Evolutionary conservation across 495 filamentous ascomycete genomes (phyloP).

Genomic region (Chaetomium cochliodes): DNA sequence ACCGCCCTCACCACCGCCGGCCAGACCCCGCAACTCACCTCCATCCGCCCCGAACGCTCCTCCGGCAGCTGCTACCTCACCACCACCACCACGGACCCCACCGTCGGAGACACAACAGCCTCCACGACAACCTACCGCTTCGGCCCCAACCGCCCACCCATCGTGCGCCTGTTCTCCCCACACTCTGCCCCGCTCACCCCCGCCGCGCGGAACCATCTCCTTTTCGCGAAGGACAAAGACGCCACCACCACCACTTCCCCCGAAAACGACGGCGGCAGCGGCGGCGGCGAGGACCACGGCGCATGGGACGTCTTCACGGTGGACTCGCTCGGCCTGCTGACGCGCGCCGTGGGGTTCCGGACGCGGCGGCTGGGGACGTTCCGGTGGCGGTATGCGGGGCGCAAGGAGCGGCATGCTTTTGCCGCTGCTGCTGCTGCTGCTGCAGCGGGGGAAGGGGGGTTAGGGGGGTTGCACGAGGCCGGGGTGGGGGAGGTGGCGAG

Average conservation of each 20-base stretch:
- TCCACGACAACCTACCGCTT: slow-evolving; percentile 52
- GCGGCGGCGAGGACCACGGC: no score
- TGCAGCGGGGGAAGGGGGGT: no score
- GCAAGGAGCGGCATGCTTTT: slow-evolving; percentile 38
- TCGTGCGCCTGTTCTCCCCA: slow-evolving; percentile 26
- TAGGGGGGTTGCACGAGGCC: no score
- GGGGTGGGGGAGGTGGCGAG: slow-evolving; percentile 13
- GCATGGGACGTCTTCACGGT: slow-evolving; percentile 37
- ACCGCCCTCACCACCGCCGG: background rate
- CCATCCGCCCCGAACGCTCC: slow-evolving; percentile 41
- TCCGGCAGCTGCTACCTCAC: slow-evolving; percentile 46
- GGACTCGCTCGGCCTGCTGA: slow-evolving; percentile 35
- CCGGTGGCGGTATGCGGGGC: slow-evolving; percentile 51
- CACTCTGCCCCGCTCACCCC: slow-evolving; percentile 29
- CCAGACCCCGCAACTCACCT: slow-evolving; percentile 40
- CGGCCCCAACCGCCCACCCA: slow-evolving; percentile 43
- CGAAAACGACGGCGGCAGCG: no score
- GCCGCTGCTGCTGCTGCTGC: no score
- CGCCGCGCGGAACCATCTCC: background rate
- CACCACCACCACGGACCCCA: slow-evolving; percentile 27
- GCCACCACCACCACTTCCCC: background rate
- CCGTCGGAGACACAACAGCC: slow-evolving; percentile 24
- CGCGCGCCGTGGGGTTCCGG: slow-evolving; percentile 42
- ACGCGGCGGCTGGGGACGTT: slow-evolving; percentile 43
- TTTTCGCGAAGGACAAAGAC: slow-evolving; percentile 4